phyloP scores from a whole-genome alignment of 1,284 basidiomycete species.

The Malassezia sympodialis region DNA sequence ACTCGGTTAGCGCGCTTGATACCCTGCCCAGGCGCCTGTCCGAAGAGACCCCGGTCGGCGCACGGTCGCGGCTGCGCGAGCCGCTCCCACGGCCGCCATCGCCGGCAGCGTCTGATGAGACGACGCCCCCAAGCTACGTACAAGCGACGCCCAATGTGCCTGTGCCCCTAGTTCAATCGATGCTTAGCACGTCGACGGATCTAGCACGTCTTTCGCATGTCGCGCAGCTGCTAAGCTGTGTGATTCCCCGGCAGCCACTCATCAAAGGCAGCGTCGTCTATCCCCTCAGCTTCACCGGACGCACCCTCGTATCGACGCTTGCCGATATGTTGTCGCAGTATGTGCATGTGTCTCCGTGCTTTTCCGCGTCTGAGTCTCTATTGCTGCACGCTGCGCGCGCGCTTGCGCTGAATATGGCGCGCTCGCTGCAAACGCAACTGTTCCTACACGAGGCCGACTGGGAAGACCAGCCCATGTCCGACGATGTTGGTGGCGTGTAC shows the following conservation, averaged over 20 bases:
- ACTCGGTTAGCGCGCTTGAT: background rate
- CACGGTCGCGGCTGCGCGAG: background rate
- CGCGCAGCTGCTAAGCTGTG: slow-evolving; percentile 74
- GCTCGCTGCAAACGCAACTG: slow-evolving; percentile 77
- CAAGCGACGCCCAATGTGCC: background rate
- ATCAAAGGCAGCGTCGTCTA: slow-evolving; percentile 52
- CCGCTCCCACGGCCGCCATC: background rate
- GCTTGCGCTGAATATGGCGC: slow-evolving; percentile 71
- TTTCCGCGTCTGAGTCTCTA: slow-evolving; percentile 1
- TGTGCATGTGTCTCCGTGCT: slow-evolving; percentile 16
- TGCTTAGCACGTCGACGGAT: slow-evolving; percentile 54
- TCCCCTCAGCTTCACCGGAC: slow-evolving; percentile 43
- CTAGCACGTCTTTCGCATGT: slow-evolving; percentile 75
- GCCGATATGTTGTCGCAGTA: slow-evolving; percentile 23
- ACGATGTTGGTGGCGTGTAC: slow-evolving; percentile 88
- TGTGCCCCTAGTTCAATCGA: background rate
- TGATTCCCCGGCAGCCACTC: slow-evolving; percentile 71
- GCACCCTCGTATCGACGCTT: slow-evolving; percentile 36
- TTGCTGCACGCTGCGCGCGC: slow-evolving; percentile 52
- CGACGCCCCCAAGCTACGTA: background rate
- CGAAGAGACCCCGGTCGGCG: background rate
- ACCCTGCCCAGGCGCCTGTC: background rate
- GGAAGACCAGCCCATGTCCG: slow-evolving; percentile 71
- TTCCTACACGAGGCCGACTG: slow-evolving; percentile 97
- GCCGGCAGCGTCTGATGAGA: background rate